A percentile compares a stretch with the other conserved stretches of the same genome.
Evolutionary conservation across 352 stramenopile genomes (phyloP).

Genomic region (Thraustochytrium sp.): DNA sequence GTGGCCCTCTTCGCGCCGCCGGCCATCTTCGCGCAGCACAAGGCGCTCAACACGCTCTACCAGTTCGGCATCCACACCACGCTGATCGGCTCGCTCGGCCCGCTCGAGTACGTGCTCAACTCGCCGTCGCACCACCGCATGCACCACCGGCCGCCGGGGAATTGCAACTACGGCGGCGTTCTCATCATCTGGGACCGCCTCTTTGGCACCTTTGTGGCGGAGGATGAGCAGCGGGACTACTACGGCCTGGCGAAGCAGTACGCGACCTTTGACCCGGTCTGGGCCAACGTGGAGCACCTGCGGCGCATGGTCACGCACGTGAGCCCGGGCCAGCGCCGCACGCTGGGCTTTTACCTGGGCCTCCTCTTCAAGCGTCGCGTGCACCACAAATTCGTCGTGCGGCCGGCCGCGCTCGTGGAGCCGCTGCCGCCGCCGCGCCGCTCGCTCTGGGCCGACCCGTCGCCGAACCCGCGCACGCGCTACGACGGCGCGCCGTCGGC

Average conservation of each 20-base stretch:
- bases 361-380: conserved; percentile 29
- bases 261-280: conserved; percentile 40
- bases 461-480: background rate
- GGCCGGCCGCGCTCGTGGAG: background rate
- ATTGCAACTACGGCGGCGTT: conserved; percentile 51
- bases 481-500: background rate
- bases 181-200: conserved; percentile 51
- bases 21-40: conserved; percentile 40
- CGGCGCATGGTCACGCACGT: conserved; percentile 13
- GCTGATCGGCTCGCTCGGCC: conserved; percentile 28
- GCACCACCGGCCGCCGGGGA: conserved; percentile 47
- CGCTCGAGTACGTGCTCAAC: conserved; percentile 50
- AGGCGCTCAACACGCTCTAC: conserved; percentile 47
- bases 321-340: background rate
- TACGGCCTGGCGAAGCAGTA: conserved; percentile 39
- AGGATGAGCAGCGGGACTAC: conserved; percentile 41
- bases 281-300: conserved; percentile 27
- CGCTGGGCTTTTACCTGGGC: background rate
- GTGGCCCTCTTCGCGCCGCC: conserved; percentile 46
- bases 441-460: background rate
- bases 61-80: conserved; percentile 53
- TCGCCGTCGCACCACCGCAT: conserved; percentile 51
- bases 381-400: background rate
- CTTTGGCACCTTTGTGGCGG: conserved; percentile 50
- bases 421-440: background rate